Percentiles rank a stretch among this genome's conserved stretches.
Conservation (phyloP, 2,329 filamentous ascomycete genomes). For the Aureobasidium namibiae region DNA sequence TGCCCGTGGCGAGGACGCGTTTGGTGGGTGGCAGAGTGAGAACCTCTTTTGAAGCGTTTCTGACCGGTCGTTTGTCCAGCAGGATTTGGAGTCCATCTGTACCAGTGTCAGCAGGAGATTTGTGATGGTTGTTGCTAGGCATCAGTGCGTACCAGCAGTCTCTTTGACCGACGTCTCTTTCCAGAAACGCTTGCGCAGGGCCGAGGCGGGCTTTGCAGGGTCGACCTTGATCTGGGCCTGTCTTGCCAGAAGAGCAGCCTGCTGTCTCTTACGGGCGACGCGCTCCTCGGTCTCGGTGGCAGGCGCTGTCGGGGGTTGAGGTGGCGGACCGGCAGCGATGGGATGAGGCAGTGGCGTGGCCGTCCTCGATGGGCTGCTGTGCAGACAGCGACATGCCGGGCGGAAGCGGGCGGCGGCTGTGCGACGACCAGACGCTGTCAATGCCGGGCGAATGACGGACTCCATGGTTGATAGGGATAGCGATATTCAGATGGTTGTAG, state of each 20-base stretch:
- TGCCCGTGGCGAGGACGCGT: conserved; percentile 70
- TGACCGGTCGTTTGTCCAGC: conserved; percentile 71
- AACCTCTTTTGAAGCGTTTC: conserved; percentile 64
- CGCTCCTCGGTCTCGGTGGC: conserved; percentile 40
- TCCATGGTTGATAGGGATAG: neutral
- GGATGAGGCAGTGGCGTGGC: conserved; percentile 50
- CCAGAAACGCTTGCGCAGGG: conserved; percentile 75
- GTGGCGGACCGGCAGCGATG: conserved; percentile 52
- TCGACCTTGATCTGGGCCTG: conserved; percentile 36
- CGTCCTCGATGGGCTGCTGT: conserved; percentile 33
- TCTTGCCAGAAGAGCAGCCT: conserved; percentile 41
- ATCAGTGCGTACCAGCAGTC: conserved; percentile 48
- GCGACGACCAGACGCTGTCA: conserved; percentile 25
- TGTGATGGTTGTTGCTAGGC: neutral
- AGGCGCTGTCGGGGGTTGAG: conserved; percentile 45
- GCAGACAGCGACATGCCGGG: conserved; percentile 25
- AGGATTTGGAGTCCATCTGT: conserved; percentile 53
- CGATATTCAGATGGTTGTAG: neutral
- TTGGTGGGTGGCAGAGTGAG: conserved; percentile 68
- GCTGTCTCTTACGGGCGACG: conserved; percentile 41
- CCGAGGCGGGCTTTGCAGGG: conserved; percentile 37
- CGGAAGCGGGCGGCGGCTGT: neutral
- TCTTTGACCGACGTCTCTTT: conserved; percentile 67
- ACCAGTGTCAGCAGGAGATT: conserved; percentile 9
- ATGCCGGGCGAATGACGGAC: conserved; percentile 7